Base-by-base conservation (phyloP, 345 rosid species). In the Erucastrum elatum region DNA sequence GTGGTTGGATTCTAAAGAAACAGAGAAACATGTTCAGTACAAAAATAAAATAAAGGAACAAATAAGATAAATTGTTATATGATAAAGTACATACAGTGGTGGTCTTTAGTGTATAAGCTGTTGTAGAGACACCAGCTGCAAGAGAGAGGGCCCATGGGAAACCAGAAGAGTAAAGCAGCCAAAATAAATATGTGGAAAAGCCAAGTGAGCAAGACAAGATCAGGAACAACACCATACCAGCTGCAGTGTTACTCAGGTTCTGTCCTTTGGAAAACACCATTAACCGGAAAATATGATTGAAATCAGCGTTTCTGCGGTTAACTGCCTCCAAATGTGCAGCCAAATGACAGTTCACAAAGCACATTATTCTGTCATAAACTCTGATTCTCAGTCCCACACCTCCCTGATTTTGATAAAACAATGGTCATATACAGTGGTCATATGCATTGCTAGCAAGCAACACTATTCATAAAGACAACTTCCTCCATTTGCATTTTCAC, bases 221-320 rank as follows among this genome's bases (percentile, higher is more conserved):
- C 87, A 89, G 89, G 88, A 84, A 87, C 78, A 83, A 86, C 93
- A 87, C 90, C 90, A 90, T 94, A 94, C 97, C 98, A 82, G 97
- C 89, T 75, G 87, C 87, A 62, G 87, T 70, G 66, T 70, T 83
- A 39, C 35, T 79, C 31, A 85, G 78, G 70, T 75, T 82, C 76
- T 87, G 87, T 11, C 91, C 83, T 39, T 88, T 83, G 33, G 87
- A 76, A 64, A 91, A 91, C 35, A 77, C 86, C 94, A 91, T 88
- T 7, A 78, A 80, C 80, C 88, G 84, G 29, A 74, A 91, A 21
- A 91, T 87, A 84, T 91, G 96, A 82, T 91, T 89, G 75, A 91
- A 91, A 84, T 91, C 96, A 0, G 93, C 90, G 64, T 91, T 91
- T 44, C 96, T 87, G 7, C 88, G 86, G 64, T 85, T 88, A 46